phyloP scores from a whole-genome alignment of 257 asterid genomes.

The Capsicum pubescens region DNA sequence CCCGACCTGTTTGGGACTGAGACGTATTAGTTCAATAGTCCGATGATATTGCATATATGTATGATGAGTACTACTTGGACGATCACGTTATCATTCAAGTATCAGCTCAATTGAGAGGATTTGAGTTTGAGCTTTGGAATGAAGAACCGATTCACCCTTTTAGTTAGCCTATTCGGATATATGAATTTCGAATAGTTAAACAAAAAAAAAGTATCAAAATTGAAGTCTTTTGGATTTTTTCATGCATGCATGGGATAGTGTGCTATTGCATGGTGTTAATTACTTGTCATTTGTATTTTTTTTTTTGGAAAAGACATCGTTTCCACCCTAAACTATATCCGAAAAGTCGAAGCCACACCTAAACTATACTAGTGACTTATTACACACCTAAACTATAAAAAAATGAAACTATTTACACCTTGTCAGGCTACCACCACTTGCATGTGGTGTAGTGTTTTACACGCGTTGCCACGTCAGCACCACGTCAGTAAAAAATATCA shows the following conservation, averaged over 20 bases:
- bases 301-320: no score
- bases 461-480: no score
- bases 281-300: not conserved
- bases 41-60: not conserved
- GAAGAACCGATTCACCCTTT: not conserved
- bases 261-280: constrained; percentile 11
- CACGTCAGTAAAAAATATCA: no score
- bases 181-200: not conserved
- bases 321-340: no score
- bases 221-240: not conserved
- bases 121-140: not conserved
- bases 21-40: not conserved
- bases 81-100: not conserved
- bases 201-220: not conserved
- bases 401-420: no score
- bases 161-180: not conserved
- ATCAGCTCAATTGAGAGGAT: not conserved
- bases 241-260: not conserved
- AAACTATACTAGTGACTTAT: no score
- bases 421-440: no score
- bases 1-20: not conserved
- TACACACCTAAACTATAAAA: no score
- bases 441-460: no score
- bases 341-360: no score
- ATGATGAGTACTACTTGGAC: not conserved